Base-by-base conservation (phyloP, 73 alveolate genomes). In the Breviolum minutum region DNA sequence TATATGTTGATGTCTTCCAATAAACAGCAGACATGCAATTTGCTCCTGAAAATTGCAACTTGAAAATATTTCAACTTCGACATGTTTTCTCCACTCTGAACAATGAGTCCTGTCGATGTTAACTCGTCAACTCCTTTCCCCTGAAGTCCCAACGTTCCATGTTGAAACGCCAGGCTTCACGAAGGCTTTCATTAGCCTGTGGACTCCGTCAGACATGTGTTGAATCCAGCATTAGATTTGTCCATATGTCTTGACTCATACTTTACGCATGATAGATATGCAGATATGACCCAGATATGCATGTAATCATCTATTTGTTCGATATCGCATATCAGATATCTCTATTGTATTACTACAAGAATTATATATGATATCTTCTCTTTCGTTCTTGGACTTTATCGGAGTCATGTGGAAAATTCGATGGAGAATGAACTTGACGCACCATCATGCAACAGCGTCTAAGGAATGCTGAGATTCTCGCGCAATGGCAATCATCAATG, bases 101-200 rank as follows among this genome's bases (percentile, higher is more conserved):
- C 54, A 40, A 40, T 3, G 54, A 40, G 54, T 40, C 3, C 54
- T 40, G 54, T 40, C 54, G 54, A 2, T 40, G 54, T 40, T 3
- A 13, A 19, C 85, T 19, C 85, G n/a, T n/a, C n/a, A n/a, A n/a
- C n/a, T n/a, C n/a, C n/a, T 0, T 8, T 7, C n/a, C 85, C 30
- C 26, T 10, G 94, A 14, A 8, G 26, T 60, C 40, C 94, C 5
- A 24, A 60, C 97, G 97, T 74, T 91, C 97, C 88, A 91, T 71
- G 80, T 79, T 80, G 68, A 91, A 91, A 6, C 97, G 97, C 97
- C 97, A 91, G 54, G 89, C 89, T 63, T 91, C 97, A 40, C 97
- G 88, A 32, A 91, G 89, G 80, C 69, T 71, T 10, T 79, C 79
- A 9, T 83, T 48, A 64, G 97, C 97, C 97, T 91, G 68, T 27